Evolutionary conservation across 163 green algal genomes (phyloP).

Genomic region (Scenedesmus sp.): DNA sequence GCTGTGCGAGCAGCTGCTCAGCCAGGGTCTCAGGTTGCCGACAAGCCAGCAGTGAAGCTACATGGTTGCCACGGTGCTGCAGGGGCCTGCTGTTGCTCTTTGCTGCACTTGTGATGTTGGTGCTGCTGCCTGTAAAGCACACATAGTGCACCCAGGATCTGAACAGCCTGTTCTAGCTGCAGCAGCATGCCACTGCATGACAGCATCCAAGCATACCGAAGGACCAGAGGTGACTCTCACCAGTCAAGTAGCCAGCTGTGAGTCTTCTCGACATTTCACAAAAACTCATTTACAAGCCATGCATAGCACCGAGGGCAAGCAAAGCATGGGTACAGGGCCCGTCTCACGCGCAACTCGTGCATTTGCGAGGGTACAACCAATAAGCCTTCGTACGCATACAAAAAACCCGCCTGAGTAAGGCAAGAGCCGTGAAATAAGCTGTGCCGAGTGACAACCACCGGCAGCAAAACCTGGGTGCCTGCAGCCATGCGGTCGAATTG

Average conservation of each 20-base stretch:
- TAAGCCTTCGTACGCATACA: not conserved
- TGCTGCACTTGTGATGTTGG: not conserved
- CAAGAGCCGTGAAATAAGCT: too few relatives aligned
- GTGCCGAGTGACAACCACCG: not conserved
- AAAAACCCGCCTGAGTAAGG: not conserved
- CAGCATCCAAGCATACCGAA: not conserved
- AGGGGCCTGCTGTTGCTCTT: not conserved
- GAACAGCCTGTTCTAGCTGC: not conserved
- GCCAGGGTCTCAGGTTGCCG: not conserved
- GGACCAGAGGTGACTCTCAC: not conserved
- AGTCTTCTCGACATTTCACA: not conserved
- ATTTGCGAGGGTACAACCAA: not conserved
- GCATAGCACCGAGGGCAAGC: not conserved
- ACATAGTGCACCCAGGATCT: not conserved
- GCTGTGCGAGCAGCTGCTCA: slow-evolving; percentile 1
- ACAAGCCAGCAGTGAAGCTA: not conserved
- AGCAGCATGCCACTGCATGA: not conserved
- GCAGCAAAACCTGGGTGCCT: not conserved
- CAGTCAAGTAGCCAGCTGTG: not conserved
- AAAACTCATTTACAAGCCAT: not conserved
- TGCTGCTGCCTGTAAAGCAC: not conserved
- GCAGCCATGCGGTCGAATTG: too few relatives aligned
- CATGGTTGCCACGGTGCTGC: not conserved
- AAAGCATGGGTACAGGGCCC: not conserved
- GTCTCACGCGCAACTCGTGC: not conserved